These are phyloP conservation scores for Aspergillus carlsbadensis DNA, from an alignment of 495 filamentous ascomycete species.

Conservation along the genomic window DNA sequence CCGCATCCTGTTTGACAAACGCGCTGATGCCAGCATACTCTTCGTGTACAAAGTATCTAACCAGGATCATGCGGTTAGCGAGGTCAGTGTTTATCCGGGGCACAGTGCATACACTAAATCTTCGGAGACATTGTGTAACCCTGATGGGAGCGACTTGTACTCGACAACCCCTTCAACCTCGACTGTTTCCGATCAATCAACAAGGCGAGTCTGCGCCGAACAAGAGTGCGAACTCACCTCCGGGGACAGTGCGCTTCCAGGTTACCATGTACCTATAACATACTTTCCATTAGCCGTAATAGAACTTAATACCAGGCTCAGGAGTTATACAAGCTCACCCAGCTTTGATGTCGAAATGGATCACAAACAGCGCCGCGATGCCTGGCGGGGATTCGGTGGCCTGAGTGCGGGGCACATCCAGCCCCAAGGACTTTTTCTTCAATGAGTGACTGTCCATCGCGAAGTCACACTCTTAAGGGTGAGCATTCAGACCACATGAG, in stretches of 20 bases:
- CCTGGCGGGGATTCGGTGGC: conserved; percentile 55
- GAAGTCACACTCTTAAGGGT: neutral
- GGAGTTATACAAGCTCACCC: conserved; percentile 50
- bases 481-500: conserved; percentile 24
- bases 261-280: conserved; percentile 68
- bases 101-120: conserved; percentile 68
- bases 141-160: conserved; percentile 91
- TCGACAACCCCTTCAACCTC: conserved; percentile 88
- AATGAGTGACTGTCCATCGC: conserved; percentile 34
- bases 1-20: conserved; percentile 81
- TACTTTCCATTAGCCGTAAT: neutral
- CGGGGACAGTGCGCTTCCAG: conserved; percentile 74
- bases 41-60: conserved; percentile 83
- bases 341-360: conserved; percentile 82
- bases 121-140: conserved; percentile 81
- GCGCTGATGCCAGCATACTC: conserved; percentile 87
- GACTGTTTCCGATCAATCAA: conserved; percentile 43
- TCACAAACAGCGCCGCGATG: conserved; percentile 80
- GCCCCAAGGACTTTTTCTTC: conserved; percentile 30
- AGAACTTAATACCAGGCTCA: neutral
- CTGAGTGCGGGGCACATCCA: conserved; percentile 36
- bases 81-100: neutral
- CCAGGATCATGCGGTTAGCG: conserved; percentile 1
- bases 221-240: conserved; percentile 39
- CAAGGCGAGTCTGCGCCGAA: conserved; percentile 2